Evolutionary conservation across 1,139 yeast genomes (phyloP), one percentile per base, ranked within the genome.

Genomic region (Lodderomyces pseudojiufengensis): DNA sequence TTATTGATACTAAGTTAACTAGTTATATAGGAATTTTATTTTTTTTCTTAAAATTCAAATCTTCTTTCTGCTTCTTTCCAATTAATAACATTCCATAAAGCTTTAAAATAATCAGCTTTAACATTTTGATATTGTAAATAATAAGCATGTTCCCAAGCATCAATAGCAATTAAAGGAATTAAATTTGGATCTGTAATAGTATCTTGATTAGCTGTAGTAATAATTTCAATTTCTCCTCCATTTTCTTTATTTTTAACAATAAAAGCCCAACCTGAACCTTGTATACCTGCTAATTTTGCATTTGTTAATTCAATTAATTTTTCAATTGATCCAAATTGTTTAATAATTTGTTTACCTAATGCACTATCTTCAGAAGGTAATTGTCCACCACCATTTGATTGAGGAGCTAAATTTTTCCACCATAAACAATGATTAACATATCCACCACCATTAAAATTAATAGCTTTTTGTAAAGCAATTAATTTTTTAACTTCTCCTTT

Each of bases 71-170:
- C 97, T 64, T 84, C 95, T 64, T 82, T 76, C 97, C 97, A 90
- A 79, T 87, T 88, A 65, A 90, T 79, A 36, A 90, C 96, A 57
- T 86, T 84, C 97, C 97, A 90, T 63, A 90, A 85, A 44, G 95
- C 95, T 69, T 87, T 83, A 78, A 90, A 90, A 71, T 90, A 90
- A 61, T 90, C 96, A 33, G 67, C 95, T 76, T 90, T 90, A 60
- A 83, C 92, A 69, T 90, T 90, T 68, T 86, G 84, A 73, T 90
- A 90, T 66, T 90, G 97, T 66, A 90, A 75, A 76, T 90, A 90
- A 73, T 88, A 90, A 38, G 97, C 97, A 59, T 90, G 97, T 66
- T 90, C 97, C 97, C 97, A 90, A 44, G 97, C 97, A 57, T 90
- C 97, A 60, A 90, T 86, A 37, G 96, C 97, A 43, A 90, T 76